Evolutionary conservation across 768 basidiomycete species (phyloP).

Genomic region (Tephrocybe sp.): DNA sequence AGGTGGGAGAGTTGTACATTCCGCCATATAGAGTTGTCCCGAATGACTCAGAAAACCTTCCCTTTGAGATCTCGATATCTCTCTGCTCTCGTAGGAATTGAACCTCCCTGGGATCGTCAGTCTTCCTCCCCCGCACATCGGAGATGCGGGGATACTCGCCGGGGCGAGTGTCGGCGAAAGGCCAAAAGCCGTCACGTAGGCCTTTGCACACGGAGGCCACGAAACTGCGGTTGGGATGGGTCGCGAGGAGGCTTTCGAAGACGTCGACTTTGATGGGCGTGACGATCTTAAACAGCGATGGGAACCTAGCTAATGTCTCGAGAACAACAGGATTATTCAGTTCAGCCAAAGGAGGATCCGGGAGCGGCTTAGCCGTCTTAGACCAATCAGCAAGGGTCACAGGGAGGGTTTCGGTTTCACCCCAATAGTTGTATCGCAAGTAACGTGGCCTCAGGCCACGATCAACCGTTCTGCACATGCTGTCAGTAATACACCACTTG

Average conservation of each 20-base stretch:
- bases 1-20: slow-evolving; percentile 4
- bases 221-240: not conserved
- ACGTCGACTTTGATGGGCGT: slow-evolving; percentile 1
- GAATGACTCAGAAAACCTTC: slow-evolving; percentile 1
- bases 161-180: not conserved
- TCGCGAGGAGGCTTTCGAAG: not conserved
- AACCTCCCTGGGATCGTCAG: not conserved
- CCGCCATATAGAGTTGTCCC: not conserved
- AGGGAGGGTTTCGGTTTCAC: not conserved
- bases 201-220: slow-evolving; percentile 8
- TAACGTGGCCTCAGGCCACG: not conserved
- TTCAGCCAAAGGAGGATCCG: not conserved
- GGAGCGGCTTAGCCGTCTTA: not conserved
- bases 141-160: not conserved
- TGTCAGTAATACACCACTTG: too few relatives aligned
- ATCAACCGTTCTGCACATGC: not conserved
- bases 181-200: slow-evolving; percentile 7
- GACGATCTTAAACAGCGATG: not conserved
- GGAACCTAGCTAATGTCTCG: not conserved
- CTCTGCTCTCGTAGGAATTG: slow-evolving; percentile 4
- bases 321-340: not conserved
- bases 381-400: slow-evolving; percentile 1
- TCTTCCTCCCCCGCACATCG: not conserved
- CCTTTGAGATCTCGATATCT: slow-evolving; percentile 2
- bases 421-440: not conserved